These are phyloP conservation scores for Hypholoma fasciculare DNA, from an alignment of 768 basidiomycete species.

Conservation along the genomic window DNA sequence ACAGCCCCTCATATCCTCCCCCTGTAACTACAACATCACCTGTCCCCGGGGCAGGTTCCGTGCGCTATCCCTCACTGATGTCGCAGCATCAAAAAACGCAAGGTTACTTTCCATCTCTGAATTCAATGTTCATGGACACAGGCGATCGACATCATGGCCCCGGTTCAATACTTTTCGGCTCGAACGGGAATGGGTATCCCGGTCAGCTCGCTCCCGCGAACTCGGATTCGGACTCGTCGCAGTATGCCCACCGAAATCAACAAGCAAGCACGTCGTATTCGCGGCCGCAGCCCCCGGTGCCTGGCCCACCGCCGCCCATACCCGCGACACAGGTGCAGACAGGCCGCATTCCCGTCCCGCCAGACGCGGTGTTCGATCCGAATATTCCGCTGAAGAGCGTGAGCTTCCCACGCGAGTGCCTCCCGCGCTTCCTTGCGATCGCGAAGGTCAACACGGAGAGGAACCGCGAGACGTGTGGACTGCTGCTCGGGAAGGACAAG, in stretches of 20 bases:
- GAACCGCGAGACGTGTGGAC: slow-evolving; percentile 86
- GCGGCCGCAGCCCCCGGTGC: slow-evolving; percentile 3
- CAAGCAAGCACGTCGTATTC: neutral
- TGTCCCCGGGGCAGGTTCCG: slow-evolving; percentile 47
- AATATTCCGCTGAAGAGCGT: slow-evolving; percentile 58
- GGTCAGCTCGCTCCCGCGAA: neutral
- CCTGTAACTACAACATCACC: slow-evolving; percentile 76
- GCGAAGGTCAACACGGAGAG: slow-evolving; percentile 76
- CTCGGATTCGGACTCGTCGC: neutral
- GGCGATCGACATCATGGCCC: slow-evolving; percentile 32
- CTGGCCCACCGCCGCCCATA: slow-evolving; percentile 14
- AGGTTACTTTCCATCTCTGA: slow-evolving; percentile 76
- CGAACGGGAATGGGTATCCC: slow-evolving; percentile 11
- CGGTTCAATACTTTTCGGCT: slow-evolving; percentile 47
- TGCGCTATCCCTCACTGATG: slow-evolving; percentile 75
- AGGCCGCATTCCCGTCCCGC: slow-evolving; percentile 18
- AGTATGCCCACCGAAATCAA: neutral
- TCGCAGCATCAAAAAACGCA: slow-evolving; percentile 75
- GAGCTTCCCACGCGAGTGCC: slow-evolving; percentile 67
- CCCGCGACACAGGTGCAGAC: slow-evolving; percentile 15
- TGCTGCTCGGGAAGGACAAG: slow-evolving; percentile 71
- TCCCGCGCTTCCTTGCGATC: slow-evolving; percentile 75
- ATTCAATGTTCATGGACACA: slow-evolving; percentile 64
- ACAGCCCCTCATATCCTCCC: slow-evolving; percentile 41
- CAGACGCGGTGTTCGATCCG: slow-evolving; percentile 22